Percentiles rank a stretch among this genome's conserved stretches.
phyloP scores from a whole-genome alignment of 768 basidiomycete species.

The Fomitopsis pulvina region DNA sequence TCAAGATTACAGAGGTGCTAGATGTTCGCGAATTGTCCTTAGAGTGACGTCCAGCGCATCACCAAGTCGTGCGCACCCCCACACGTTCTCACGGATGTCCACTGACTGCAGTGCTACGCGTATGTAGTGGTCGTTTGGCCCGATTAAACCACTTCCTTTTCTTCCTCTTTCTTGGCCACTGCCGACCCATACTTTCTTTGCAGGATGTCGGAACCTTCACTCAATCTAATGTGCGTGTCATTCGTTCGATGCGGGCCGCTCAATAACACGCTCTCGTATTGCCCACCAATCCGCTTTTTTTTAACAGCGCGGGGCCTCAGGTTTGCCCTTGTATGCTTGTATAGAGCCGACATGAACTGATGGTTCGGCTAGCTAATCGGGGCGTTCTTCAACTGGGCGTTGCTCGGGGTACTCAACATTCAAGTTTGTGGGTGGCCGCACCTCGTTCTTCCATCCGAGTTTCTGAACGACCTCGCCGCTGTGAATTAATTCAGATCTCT shows the following conservation, averaged over 20 bases:
- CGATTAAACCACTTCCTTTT: not conserved
- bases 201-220: not conserved
- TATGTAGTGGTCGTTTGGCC: not conserved
- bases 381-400: conserved; percentile 3
- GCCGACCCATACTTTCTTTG: not conserved
- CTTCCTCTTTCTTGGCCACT: not conserved
- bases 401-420: not conserved
- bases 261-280: not conserved
- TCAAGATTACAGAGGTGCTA: too few species aligned
- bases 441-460: not conserved
- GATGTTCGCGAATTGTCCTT: too few species aligned
- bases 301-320: not conserved
- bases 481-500: not conserved
- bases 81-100: too few species aligned
- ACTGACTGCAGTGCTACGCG: too few species aligned
- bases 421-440: conserved; percentile 1
- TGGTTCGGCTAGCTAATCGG: conserved; percentile 1
- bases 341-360: not conserved
- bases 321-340: not conserved
- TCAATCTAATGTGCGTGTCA: not conserved
- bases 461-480: not conserved
- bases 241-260: not conserved
- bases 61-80: too few species aligned
- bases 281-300: too few species aligned
- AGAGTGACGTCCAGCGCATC: too few species aligned